These are phyloP conservation scores for Solanum tacnaense DNA, from an alignment of 257 asterid genomes.

Conservation along the genomic window DNA sequence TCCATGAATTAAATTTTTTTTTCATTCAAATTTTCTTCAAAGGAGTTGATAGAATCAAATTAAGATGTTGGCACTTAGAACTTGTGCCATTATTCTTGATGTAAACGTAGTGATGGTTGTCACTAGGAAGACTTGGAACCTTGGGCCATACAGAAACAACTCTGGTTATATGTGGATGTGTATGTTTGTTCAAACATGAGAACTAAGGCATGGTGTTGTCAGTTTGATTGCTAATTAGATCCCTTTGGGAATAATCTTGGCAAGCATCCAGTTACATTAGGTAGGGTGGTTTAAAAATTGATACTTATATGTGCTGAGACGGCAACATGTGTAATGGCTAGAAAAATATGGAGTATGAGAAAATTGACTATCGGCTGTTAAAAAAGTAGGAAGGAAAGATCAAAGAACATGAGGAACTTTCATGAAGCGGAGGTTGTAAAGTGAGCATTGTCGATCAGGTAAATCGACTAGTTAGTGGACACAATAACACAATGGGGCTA, in stretches of 20 bases:
- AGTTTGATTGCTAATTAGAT: not conserved
- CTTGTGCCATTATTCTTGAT: not conserved
- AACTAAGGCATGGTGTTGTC: not conserved
- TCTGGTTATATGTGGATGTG: not conserved
- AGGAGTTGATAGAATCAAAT: not conserved
- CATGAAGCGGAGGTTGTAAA: not conserved
- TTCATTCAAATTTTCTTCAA: not conserved
- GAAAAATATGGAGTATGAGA: not conserved
- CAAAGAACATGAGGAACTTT: not conserved
- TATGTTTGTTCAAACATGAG: not conserved
- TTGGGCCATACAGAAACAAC: not conserved
- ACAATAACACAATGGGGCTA: not conserved
- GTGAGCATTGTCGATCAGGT: not conserved
- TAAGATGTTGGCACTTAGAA: not conserved
- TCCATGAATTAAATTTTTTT: not conserved
- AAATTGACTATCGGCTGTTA: not conserved
- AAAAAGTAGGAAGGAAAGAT: not conserved
- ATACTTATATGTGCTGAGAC: not conserved
- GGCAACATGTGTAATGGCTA: not conserved
- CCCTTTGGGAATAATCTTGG: not conserved
- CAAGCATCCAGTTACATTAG: not conserved
- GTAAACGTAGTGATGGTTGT: not conserved
- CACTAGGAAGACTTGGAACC: not conserved
- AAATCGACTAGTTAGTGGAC: not conserved
- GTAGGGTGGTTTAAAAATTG: not conserved